These are phyloP conservation scores for Barnettozyma siamensis DNA, from an alignment of 805 yeast species.

Conservation along the genomic window DNA sequence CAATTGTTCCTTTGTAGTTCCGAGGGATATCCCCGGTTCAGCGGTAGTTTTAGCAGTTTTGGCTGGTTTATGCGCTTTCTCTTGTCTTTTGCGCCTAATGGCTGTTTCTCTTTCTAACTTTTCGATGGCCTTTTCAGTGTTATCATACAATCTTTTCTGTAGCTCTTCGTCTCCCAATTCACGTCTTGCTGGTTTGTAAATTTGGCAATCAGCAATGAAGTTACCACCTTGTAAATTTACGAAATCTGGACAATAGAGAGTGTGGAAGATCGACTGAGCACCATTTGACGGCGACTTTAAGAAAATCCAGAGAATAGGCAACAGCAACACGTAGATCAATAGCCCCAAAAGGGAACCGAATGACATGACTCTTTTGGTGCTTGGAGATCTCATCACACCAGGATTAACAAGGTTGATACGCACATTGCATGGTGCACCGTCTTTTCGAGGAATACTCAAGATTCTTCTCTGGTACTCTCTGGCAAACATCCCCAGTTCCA, in stretches of 20 bases:
- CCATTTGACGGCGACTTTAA: conserved; percentile 75
- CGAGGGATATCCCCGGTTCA: neutral
- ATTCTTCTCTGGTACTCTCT: conserved; percentile 69
- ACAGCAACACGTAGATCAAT: conserved; percentile 56
- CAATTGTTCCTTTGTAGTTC: neutral
- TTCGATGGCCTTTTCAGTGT: conserved; percentile 53
- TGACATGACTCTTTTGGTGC: conserved; percentile 71
- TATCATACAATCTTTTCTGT: conserved; percentile 54
- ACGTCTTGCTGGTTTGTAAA: conserved; percentile 46
- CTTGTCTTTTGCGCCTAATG: conserved; percentile 45
- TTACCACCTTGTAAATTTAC: conserved; percentile 58
- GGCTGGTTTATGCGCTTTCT: conserved; percentile 4
- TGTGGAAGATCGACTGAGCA: conserved; percentile 68
- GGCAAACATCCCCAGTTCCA: conserved; percentile 70
- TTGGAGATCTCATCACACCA: conserved; percentile 84
- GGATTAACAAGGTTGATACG: conserved; percentile 80
- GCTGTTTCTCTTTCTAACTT: conserved; percentile 69
- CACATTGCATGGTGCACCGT: conserved; percentile 64
- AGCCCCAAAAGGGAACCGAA: conserved; percentile 68
- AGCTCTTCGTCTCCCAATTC: conserved; percentile 61
- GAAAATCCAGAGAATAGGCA: conserved; percentile 81
- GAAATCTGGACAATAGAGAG: conserved; percentile 66
- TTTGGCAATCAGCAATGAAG: conserved; percentile 66
- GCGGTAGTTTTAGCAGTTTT: neutral
- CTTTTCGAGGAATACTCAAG: conserved; percentile 55